Evolutionary conservation across 2,329 filamentous ascomycete genomes (phyloP).

Genomic region (Pseudocercospora macadamiae): DNA sequence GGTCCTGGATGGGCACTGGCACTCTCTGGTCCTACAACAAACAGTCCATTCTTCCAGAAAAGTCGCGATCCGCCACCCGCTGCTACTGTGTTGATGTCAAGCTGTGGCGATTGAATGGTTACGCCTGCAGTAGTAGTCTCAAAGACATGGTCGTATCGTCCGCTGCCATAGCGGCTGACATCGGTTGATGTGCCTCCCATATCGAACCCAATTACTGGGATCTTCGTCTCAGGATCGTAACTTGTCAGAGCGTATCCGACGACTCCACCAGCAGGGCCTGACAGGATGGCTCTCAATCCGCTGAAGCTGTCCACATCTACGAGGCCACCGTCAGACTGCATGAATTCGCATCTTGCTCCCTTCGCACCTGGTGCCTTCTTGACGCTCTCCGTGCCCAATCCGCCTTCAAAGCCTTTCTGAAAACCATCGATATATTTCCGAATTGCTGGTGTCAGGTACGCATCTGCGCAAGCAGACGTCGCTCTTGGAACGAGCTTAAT

Average conservation of each 20-base stretch:
- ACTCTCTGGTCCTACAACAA: slow-evolving; percentile 87
- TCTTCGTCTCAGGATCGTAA: slow-evolving; percentile 80
- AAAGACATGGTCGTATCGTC: slow-evolving; percentile 89
- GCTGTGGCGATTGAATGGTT: slow-evolving; percentile 86
- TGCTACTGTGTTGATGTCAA: slow-evolving; percentile 94
- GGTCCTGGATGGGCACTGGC: slow-evolving; percentile 88
- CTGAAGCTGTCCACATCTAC: slow-evolving; percentile 80
- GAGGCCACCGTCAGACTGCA: slow-evolving; percentile 81
- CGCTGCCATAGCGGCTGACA: slow-evolving; percentile 77
- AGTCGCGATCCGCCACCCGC: slow-evolving; percentile 83
- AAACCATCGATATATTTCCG: slow-evolving; percentile 79
- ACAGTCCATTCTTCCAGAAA: slow-evolving; percentile 87
- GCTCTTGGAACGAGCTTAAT: slow-evolving; percentile 78
- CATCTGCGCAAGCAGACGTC: slow-evolving; percentile 77
- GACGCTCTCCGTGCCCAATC: slow-evolving; percentile 75
- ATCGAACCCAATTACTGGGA: slow-evolving; percentile 89
- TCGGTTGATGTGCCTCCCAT: slow-evolving; percentile 96
- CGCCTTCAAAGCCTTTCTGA: slow-evolving; percentile 77
- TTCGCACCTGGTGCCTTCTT: slow-evolving; percentile 65
- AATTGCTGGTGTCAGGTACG: slow-evolving; percentile 78
- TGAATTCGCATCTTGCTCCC: slow-evolving; percentile 87
- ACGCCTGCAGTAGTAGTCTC: slow-evolving; percentile 94
- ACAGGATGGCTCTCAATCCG: slow-evolving; percentile 81
- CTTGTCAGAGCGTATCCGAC: slow-evolving; percentile 91
- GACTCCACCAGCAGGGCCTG: slow-evolving; percentile 88